Evolutionary conservation across 352 stramenopile species (phyloP), one percentile per base, ranked within the genome.

Genomic region (Pilasporangium apinafurcum): DNA sequence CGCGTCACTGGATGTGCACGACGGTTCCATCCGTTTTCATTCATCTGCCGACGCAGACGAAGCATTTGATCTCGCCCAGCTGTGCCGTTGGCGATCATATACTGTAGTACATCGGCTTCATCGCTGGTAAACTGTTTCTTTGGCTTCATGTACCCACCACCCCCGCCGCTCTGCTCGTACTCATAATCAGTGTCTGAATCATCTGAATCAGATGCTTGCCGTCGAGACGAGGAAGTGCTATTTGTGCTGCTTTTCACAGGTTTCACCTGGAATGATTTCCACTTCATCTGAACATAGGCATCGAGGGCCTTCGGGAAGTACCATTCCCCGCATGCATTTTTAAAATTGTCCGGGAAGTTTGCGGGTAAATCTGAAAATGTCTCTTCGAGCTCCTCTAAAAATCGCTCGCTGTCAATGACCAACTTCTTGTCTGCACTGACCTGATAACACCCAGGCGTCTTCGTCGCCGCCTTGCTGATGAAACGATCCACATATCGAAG

Each of bases 401-500:
- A 86, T 6, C 77, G 68, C 42, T 83, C 62, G 26, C 62, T 62
- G 52, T 89, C 77, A 53, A 89, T 86, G 13, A 85, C 67, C 25
- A 89, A 43, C 10, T 32, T 27, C n/a, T 69, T 45, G 27, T 66
- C 51, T 3, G 53, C 41, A 40, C 64, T 59, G 20, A 89, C 75
- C n/a, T 58, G 65, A 50, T 89, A 89, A 44, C 74, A 86, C 2
- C 77, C 77, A 0, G 77, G 71, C 8, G 68, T 59, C 57, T 84
- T 86, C 37, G 63, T 76, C 30, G 77, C 67, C 4, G 77, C 77
- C 49, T 86, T 86, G 58, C 60, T 78, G 43, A 89, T 72, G 32
- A 89, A 89, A 16, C 77, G 66, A 18, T 89, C 74, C n/a, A 89
- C 62, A 48, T 86, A 89, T 14, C 77, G 77, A 47, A 89, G 62